These are phyloP conservation scores for Eutrema japonicum DNA, from an alignment of 345 rosid genomes.

Conservation along the genomic window DNA sequence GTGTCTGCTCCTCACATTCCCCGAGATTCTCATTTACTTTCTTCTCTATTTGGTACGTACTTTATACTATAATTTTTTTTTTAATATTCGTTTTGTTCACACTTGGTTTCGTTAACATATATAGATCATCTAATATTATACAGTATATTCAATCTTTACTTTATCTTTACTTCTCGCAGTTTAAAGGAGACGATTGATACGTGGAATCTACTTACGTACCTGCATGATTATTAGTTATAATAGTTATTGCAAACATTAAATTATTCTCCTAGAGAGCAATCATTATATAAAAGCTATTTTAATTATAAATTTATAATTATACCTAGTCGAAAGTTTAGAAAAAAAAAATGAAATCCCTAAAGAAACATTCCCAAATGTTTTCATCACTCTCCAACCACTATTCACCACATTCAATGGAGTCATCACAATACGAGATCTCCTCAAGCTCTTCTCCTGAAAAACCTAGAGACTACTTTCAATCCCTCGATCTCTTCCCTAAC, in stretches of 20 bases:
- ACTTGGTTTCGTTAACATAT: slow-evolving; percentile 16
- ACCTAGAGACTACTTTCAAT: slow-evolving; percentile 42
- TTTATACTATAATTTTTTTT: background rate
- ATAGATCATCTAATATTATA: slow-evolving; percentile 2
- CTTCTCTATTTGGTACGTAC: slow-evolving; percentile 40
- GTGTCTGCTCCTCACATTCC: slow-evolving; percentile 54
- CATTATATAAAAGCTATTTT: slow-evolving; percentile 45
- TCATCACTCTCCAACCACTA: slow-evolving; percentile 31
- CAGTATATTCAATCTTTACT: slow-evolving; percentile 7
- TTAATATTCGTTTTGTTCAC: slow-evolving; percentile 39
- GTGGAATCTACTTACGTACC: slow-evolving; percentile 37
- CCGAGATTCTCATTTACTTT: slow-evolving; percentile 39
- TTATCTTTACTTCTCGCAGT: slow-evolving; percentile 20
- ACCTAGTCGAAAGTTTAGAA: background rate
- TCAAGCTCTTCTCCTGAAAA: slow-evolving; percentile 47
- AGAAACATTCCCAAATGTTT: slow-evolving; percentile 31
- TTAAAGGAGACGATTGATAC: slow-evolving; percentile 35
- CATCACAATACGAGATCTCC: slow-evolving; percentile 32
- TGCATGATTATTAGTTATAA: slow-evolving; percentile 37
- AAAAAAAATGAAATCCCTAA: slow-evolving; percentile 16
- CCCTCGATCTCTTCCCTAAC: slow-evolving; percentile 59
- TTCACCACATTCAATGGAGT: slow-evolving; percentile 41
- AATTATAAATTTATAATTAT: slow-evolving; percentile 1
- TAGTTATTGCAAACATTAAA: slow-evolving; percentile 37
- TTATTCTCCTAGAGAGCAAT: slow-evolving; percentile 30